Evolutionary conservation across 108 stramenopile genomes (phyloP), one percentile per base, ranked within the genome.

Genomic region (Fistulifera pelliculosa): DNA sequence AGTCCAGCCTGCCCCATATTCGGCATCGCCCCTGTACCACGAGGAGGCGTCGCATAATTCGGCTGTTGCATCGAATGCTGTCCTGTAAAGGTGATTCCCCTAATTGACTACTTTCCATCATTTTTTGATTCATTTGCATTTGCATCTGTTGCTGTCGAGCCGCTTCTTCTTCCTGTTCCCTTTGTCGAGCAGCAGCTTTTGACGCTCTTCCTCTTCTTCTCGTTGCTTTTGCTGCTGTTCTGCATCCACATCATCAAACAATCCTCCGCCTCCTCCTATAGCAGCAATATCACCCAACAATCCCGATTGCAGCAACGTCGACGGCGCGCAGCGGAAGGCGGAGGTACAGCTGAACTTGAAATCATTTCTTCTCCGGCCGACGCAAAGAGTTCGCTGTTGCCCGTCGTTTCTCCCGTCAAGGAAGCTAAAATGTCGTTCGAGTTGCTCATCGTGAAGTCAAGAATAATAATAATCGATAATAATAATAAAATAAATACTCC

Each of bases 1-100:
- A 39, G 54, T 64, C 73, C 61, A 47, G 17, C 54, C 57, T 22
- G 74, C 62, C 58, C 57, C 68, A 42, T 64, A n/a, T n/a, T n/a
- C n/a, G n/a, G n/a, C n/a, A n/a, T n/a, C n/a, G n/a, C n/a, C n/a
- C n/a, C n/a, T n/a, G n/a, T n/a, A n/a, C n/a, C n/a, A 23, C 57
- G 66, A 47, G 64, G 65, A 21, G 42, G 62, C 47, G 14, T 61
- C 48, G 61, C 56, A 22, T 62, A 35, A 6, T 6, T 8, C 6
- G 31, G 31, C 3, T 35, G 31, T 35, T 35, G 31, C 31, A 6
- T 3, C 31, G 31, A 8, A 35, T 35, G 41, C 62, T 60, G 28
- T 68, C 66, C 42, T 62, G 66, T 50, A 60, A 66, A 52, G 47
- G 44, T 38, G 27, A 28, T 49, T 50, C 14, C n/a, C 49, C 52